Evolutionary conservation across 805 yeast species (phyloP).

Genomic region (Candida suzukii): DNA sequence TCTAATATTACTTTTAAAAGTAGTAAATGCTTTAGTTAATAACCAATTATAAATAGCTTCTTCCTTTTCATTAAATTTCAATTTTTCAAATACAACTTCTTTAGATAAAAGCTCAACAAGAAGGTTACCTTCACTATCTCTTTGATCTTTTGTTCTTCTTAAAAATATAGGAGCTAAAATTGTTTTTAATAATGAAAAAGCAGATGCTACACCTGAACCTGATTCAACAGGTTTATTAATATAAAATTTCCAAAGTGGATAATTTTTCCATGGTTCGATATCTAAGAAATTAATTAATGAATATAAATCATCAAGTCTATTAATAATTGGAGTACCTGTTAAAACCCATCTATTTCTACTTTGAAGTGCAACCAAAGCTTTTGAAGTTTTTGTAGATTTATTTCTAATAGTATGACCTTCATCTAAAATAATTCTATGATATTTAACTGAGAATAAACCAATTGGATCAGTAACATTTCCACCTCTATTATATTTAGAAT

Average conservation of each 20-base stretch:
- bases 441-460: constrained; percentile 68
- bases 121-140: constrained; percentile 61
- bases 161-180: constrained; percentile 77
- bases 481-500: constrained; percentile 35
- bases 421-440: constrained; percentile 66
- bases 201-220: constrained; percentile 57
- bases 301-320: constrained; percentile 79
- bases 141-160: constrained; percentile 84
- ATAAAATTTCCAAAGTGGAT: constrained; percentile 81
- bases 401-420: constrained; percentile 90
- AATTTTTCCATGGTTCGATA: constrained; percentile 86
- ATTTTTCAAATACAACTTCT: constrained; percentile 59
- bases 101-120: constrained; percentile 74
- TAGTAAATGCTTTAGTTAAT: constrained; percentile 55
- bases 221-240: constrained; percentile 74
- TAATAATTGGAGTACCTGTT: constrained; percentile 92
- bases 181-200: constrained; percentile 78
- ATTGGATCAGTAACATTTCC: constrained; percentile 19
- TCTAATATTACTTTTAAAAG: constrained; percentile 48
- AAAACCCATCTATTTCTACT: constrained; percentile 74
- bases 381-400: constrained; percentile 69
- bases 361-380: constrained; percentile 60
- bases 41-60: constrained; percentile 59
- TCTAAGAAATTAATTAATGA: constrained; percentile 67
- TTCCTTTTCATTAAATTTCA: constrained; percentile 64